Evolutionary conservation across 768 basidiomycete species (phyloP), one percentile per base, ranked within the genome.

Genomic region (Fibroporia radiculosa): DNA sequence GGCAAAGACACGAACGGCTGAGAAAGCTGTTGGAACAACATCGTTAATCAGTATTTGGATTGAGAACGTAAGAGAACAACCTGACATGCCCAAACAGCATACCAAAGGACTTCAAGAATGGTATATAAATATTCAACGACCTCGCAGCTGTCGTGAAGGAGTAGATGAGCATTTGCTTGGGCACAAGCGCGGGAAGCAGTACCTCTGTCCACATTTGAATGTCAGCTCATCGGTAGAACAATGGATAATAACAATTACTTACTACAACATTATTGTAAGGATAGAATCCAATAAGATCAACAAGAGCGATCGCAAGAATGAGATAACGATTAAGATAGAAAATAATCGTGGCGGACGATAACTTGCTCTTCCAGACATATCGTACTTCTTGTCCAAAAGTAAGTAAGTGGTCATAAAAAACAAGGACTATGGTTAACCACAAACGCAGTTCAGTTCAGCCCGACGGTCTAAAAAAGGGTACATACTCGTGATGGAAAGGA

Each of bases 291-390:
- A 41, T 10, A n/a, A 22, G 13, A 25, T 42, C 42, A 12, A 44
- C 16, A 3, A 48, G 23, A 5, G 41, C 47, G 14, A 48, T 18
- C n/a, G 25, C 22, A 10, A 24, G 10, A n/a, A 27, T 28, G 11
- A 22, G 31, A 16, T 44, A 49, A 3, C 48, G 48, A 33, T 49
- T 49, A 3, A 44, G 13, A 14, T 44, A 12, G 43, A 40, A 49
- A 1, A 49, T 14, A 3, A 41, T 25, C 1, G 48, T 49, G 18
- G 39, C 48, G 16, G 18, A 29, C n/a, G 37, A 44, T 23, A 40
- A 19, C 38, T 44, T 49, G 38, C 33, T 49, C 5, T 29, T 16
- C 48, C 48, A 49, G 22, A 49, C 26, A 14, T 44, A 31, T 12
- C 25, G 23, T 18, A 41, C 27, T 18, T 49, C 48, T 7, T 45